Evolutionary conservation across 2,329 filamentous ascomycete species (phyloP).

Genomic region (Fusarium sp.): DNA sequence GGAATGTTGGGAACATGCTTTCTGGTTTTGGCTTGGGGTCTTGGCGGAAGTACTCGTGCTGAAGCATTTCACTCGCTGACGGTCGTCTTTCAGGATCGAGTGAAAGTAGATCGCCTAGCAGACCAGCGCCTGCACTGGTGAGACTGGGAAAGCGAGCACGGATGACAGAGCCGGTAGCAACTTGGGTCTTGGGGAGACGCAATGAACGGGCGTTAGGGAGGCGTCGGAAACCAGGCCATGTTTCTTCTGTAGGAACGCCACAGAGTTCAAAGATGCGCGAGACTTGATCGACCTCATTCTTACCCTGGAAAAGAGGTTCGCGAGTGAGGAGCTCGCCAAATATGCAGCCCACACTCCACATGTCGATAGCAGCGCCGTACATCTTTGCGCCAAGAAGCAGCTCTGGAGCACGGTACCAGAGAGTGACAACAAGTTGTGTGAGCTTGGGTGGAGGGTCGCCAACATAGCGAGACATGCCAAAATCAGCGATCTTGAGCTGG

Average conservation of each 20-base stretch:
- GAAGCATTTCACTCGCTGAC: slow-evolving; percentile 78
- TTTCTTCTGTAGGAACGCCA: slow-evolving; percentile 83
- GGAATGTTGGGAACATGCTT: slow-evolving; percentile 96
- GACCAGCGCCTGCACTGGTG: slow-evolving; percentile 76
- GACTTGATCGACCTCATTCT: slow-evolving; percentile 92
- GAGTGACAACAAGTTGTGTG: slow-evolving; percentile 92
- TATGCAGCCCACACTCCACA: slow-evolving; percentile 97
- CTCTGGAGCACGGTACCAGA: slow-evolving; percentile 97
- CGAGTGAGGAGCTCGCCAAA: slow-evolving; percentile 91
- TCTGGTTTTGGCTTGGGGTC: slow-evolving; percentile 90
- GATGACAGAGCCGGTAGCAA: slow-evolving; percentile 65
- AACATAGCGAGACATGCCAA: slow-evolving; percentile 95
- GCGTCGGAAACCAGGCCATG: slow-evolving; percentile 88
- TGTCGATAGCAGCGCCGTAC: slow-evolving; percentile 84
- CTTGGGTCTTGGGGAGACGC: slow-evolving; percentile 69
- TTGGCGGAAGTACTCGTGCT: slow-evolving; percentile 87
- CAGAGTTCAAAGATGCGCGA: slow-evolving; percentile 90
- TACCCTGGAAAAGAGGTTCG: slow-evolving; percentile 85
- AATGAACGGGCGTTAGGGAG: slow-evolving; percentile 88
- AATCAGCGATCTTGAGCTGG: slow-evolving; percentile 95
- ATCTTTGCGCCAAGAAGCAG: slow-evolving; percentile 82
- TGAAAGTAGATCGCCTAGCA: slow-evolving; percentile 78
- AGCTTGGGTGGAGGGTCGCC: slow-evolving; percentile 82
- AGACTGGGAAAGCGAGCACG: slow-evolving; percentile 85
- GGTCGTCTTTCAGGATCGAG: slow-evolving; percentile 81